phyloP scores from a whole-genome alignment of 305 asterid genomes.

The Rubia occidens region DNA sequence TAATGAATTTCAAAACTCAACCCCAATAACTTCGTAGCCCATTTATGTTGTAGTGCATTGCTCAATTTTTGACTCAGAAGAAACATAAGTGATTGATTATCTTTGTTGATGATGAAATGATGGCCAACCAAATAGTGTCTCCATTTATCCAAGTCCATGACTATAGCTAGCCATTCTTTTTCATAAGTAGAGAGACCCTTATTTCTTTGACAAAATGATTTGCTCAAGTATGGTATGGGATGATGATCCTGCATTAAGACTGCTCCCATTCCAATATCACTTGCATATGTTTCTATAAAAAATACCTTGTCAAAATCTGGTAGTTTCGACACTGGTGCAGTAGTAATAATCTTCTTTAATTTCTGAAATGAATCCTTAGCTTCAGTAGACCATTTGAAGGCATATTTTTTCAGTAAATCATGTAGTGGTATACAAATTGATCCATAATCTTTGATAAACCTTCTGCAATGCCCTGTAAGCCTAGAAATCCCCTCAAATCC shows the following conservation, averaged over 20 bases:
- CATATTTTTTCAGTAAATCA: not conserved
- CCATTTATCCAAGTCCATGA: not conserved
- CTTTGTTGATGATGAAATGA: not conserved
- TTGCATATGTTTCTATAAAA: not conserved
- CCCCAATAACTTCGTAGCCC: not conserved
- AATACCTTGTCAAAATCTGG: not conserved
- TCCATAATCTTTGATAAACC: not conserved
- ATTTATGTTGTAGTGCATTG: not conserved
- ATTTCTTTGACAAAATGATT: not conserved
- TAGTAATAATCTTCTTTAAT: not conserved
- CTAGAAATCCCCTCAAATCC: not conserved
- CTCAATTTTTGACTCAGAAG: not conserved
- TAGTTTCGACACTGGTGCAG: not conserved
- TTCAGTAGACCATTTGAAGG: not conserved
- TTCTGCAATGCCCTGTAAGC: not conserved
- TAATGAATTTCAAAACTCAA: not conserved
- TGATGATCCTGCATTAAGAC: not conserved
- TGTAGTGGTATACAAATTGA: not conserved
- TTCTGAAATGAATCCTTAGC: not conserved
- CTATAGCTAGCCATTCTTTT: not conserved
- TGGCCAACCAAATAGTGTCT: not conserved
- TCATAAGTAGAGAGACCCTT: not conserved
- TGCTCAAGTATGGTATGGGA: not conserved
- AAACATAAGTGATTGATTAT: not conserved
- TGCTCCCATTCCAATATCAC: not conserved